These are phyloP conservation scores for Dendrobium huoshanense DNA, from an alignment of 106 monocot genomes.

Conservation along the genomic window DNA sequence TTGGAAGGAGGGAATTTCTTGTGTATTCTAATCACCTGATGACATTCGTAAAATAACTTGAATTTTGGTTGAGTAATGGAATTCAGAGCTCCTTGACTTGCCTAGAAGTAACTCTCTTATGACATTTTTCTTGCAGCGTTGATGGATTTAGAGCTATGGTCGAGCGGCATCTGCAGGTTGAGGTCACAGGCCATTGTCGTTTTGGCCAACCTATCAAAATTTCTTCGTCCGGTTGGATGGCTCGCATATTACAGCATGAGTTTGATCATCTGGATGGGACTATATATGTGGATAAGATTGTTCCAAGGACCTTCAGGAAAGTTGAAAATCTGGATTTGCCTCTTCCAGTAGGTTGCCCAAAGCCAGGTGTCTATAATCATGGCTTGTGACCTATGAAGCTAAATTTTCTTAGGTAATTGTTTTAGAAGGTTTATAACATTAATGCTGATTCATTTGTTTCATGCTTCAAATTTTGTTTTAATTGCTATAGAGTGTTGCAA, in stretches of 20 bases:
- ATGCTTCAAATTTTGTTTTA: neutral
- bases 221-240: conserved; percentile 80
- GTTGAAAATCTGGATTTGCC: conserved; percentile 80
- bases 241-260: conserved; percentile 90
- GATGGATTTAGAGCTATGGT: conserved; percentile 87
- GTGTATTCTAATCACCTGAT: no score
- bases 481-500: neutral
- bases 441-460: neutral
- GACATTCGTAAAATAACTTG: no score
- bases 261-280: conserved; percentile 91
- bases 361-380: conserved; percentile 33
- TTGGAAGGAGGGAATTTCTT: no score
- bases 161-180: conserved; percentile 85
- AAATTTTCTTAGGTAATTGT: neutral
- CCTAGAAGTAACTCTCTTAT: neutral
- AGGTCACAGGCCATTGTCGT: conserved; percentile 70
- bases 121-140: conserved; percentile 35
- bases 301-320: conserved; percentile 81
- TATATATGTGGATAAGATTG: conserved; percentile 82
- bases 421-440: neutral
- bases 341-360: conserved; percentile 62
- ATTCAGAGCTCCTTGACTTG: no score
- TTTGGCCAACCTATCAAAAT: conserved; percentile 59
- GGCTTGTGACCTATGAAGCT: neutral
- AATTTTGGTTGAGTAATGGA: no score